These are phyloP conservation scores for Mortierella hygrophila DNA, from an alignment of 192 early-diverging fungal species.

Conservation along the genomic window DNA sequence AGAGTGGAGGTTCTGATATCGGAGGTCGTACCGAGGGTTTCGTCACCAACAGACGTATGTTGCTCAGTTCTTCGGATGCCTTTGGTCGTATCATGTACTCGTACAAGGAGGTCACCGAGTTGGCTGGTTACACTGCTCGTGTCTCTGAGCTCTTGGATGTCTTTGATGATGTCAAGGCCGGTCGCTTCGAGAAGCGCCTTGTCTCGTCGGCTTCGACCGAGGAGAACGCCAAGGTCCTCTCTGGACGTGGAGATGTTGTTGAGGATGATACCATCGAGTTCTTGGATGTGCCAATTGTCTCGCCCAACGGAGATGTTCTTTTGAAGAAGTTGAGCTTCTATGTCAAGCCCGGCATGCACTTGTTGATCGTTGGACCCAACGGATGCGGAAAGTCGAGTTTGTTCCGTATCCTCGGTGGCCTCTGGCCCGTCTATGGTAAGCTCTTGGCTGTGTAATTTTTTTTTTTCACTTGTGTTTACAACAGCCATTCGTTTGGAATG, in stretches of 20 bases:
- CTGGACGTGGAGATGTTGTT: slow-evolving; percentile 76
- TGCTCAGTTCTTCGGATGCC: slow-evolving; percentile 83
- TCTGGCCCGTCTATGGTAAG: slow-evolving; percentile 95
- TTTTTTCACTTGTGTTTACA: neutral
- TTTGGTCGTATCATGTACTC: slow-evolving; percentile 92
- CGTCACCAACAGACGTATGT: slow-evolving; percentile 81
- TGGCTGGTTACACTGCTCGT: slow-evolving; percentile 95
- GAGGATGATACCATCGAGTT: slow-evolving; percentile 90
- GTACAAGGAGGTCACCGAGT: slow-evolving; percentile 94
- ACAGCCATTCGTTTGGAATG: neutral
- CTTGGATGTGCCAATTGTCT: slow-evolving; percentile 91
- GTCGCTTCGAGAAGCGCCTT: slow-evolving; percentile 81
- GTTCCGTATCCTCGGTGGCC: slow-evolving; percentile 95
- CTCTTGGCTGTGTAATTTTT: neutral
- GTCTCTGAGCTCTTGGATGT: slow-evolving; percentile 88
- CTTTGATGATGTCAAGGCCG: slow-evolving; percentile 88
- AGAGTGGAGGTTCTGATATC: slow-evolving; percentile 49
- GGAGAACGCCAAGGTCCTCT: slow-evolving; percentile 66
- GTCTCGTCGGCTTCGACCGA: slow-evolving; percentile 68
- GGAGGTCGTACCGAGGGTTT: slow-evolving; percentile 75
- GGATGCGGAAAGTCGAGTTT: slow-evolving; percentile 95
- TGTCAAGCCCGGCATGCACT: slow-evolving; percentile 90
- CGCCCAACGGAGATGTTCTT: slow-evolving; percentile 95
- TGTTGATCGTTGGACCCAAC: slow-evolving; percentile 95
- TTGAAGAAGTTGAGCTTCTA: slow-evolving; percentile 88